Base-by-base conservation (phyloP, 2,329 filamentous ascomycete species). In the Monosporascus sp. region DNA sequence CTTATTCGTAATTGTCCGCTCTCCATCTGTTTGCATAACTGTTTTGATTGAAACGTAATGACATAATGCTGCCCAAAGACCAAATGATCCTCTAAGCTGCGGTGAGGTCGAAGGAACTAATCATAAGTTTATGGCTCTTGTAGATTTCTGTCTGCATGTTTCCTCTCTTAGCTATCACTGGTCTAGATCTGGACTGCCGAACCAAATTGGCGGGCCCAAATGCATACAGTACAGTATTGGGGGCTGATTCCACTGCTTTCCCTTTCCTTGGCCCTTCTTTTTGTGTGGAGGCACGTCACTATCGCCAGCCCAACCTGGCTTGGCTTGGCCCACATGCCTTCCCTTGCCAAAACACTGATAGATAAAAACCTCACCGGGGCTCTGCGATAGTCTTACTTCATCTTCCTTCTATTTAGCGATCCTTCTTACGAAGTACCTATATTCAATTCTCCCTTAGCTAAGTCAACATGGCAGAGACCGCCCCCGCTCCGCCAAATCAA, bases 401-500 rank as follows among this genome's bases (percentile, higher is more conserved):
- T 18, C 18, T 18, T 41, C 18, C 18, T 39, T 41, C 9, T 41
- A 20, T 11, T 41, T 41, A 17, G 38, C 9, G 27, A 31, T 31
- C 27, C 27, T 31, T 18, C 38, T 41, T 41, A 41, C 18, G 17
- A 17, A 17, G 3, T 18, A 20, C 9, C 38, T 20, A 41, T 18
- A 17, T 20, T 41, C 17, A n/a, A 20, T 5, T 41, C 18, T n/a
- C 27, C 2, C 24, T 46, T 46, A 11, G 9, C 3, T 6, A 5
- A 6, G 27, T 17, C 1, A 15, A 14, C 22, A 46, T 27, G 20
- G 42, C 42, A 46, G 24, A 61, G 50, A 61, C 56, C 47, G 46
- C 53, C 55, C 56, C 61, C 54, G 54, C 60, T 56, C 51, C 55
- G 31, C 52, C 59, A 6, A 60, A 56, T 6, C 66, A 70, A 47